These are phyloP conservation scores for Lippia alba DNA, from an alignment of 305 asterid genomes.

Conservation along the genomic window DNA sequence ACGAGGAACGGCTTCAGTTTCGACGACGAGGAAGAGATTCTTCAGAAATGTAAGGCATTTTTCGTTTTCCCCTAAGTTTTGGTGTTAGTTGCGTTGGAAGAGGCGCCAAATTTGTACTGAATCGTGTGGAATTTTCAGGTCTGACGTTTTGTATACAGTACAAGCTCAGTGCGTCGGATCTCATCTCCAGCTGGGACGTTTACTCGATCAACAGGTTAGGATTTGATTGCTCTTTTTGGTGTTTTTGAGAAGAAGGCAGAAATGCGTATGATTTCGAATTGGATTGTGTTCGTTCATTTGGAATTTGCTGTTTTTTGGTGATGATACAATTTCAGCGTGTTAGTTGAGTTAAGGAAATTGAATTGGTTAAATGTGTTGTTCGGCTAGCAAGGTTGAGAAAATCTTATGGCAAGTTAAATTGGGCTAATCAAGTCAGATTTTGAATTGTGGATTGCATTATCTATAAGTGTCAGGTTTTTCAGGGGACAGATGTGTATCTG, in stretches of 20 bases:
- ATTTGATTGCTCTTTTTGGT: background rate
- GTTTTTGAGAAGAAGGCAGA: constrained; percentile 5
- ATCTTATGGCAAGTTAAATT: no score
- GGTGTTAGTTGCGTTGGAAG: constrained; percentile 6
- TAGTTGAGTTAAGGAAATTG: no score
- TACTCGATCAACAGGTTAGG: constrained; percentile 82
- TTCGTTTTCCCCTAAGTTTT: constrained; percentile 11
- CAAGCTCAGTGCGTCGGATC: constrained; percentile 85
- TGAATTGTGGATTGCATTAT: no score
- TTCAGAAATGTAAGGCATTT: constrained; percentile 64
- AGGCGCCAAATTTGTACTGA: background rate
- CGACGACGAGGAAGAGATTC: constrained; percentile 75
- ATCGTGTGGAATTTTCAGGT: constrained; percentile 46
- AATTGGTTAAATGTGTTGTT: no score
- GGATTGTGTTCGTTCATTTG: background rate
- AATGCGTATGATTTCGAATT: background rate
- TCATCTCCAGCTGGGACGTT: constrained; percentile 89
- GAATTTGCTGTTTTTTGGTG: constrained; percentile 5
- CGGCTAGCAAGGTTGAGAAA: no score
- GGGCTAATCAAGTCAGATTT: no score
- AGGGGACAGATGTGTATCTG: no score
- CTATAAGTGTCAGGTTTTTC: no score
- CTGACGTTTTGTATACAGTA: constrained; percentile 77
- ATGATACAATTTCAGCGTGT: constrained; percentile 13
- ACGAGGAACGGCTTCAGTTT: constrained; percentile 54